Percentiles rank a stretch among this genome's conserved stretches.
Conservation (phyloP, 805 yeast species). For the Candida andamanensis region DNA sequence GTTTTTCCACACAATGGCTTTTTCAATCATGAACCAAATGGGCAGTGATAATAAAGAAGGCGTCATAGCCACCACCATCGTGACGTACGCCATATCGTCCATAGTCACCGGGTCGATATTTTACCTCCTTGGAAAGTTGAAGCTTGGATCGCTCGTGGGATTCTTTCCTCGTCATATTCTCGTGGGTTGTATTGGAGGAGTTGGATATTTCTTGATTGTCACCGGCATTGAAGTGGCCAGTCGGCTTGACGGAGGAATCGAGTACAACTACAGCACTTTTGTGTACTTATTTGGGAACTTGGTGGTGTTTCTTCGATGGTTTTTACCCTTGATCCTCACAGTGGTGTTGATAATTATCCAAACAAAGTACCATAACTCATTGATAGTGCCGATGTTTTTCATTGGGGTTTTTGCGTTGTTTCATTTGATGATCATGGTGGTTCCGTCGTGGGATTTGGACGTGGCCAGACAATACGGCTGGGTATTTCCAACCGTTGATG, state of each 20-base stretch:
- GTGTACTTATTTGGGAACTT: conserved; percentile 40
- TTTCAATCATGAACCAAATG: conserved; percentile 53
- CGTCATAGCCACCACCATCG: conserved; percentile 78
- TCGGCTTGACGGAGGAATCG: conserved; percentile 67
- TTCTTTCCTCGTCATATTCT: conserved; percentile 94
- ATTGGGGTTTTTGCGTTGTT: conserved; percentile 63
- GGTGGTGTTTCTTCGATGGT: conserved; percentile 47
- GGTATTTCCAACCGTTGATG: conserved; percentile 67
- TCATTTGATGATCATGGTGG: conserved; percentile 59
- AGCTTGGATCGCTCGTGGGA: conserved; percentile 81
- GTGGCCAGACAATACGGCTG: conserved; percentile 72
- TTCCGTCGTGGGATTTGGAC: conserved; percentile 62
- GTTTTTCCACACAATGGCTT: conserved; percentile 93
- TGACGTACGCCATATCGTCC: conserved; percentile 78
- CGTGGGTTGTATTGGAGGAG: conserved; percentile 98
- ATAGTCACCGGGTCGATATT: conserved; percentile 84
- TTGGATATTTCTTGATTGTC: conserved; percentile 83
- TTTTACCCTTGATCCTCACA: conserved; percentile 64
- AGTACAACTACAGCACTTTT: conserved; percentile 57
- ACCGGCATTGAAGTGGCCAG: conserved; percentile 94
- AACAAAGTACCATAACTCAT: conserved; percentile 52
- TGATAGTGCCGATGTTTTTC: conserved; percentile 78
- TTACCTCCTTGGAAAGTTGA: conserved; percentile 68
- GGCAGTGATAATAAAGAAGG: conserved; percentile 46
- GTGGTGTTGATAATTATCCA: conserved; percentile 53